A percentile compares a stretch with the other conserved stretches of the same genome.
Evolutionary conservation across 2,329 filamentous ascomycete species (phyloP).

Genomic region (Fusarium beomiforme): DNA sequence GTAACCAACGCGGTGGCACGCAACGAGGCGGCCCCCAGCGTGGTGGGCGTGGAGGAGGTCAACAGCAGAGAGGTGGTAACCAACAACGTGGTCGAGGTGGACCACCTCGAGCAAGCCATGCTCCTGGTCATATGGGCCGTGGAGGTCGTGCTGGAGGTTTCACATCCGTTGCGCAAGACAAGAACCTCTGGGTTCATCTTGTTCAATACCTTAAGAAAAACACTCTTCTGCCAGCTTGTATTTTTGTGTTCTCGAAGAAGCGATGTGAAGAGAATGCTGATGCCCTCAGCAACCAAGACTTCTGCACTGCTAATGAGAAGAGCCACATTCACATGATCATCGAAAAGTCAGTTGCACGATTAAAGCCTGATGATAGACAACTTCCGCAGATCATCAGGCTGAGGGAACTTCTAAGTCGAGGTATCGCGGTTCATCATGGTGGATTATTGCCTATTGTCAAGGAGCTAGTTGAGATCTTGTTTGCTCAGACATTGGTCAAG

Average conservation of each 20-base stretch:
- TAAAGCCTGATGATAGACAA: slow-evolving; percentile 88
- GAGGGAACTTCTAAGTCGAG: slow-evolving; percentile 84
- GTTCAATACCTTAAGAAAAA: slow-evolving; percentile 91
- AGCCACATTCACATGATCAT: slow-evolving; percentile 98
- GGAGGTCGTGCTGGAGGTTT: slow-evolving; percentile 86
- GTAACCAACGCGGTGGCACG: slow-evolving; percentile 46
- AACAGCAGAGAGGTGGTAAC: slow-evolving; percentile 56
- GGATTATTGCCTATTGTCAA: slow-evolving; percentile 96
- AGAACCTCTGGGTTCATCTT: slow-evolving; percentile 95
- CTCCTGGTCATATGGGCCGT: slow-evolving; percentile 87
- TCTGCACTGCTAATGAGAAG: slow-evolving; percentile 92
- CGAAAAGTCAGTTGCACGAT: slow-evolving; percentile 89
- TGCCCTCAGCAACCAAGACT: slow-evolving; percentile 93
- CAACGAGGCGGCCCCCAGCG: slow-evolving; percentile 55
- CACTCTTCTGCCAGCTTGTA: slow-evolving; percentile 88
- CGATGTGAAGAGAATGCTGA: slow-evolving; percentile 97
- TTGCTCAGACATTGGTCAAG: slow-evolving; percentile 94
- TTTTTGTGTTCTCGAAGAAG: slow-evolving; percentile 99
- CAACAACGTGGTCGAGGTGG: slow-evolving; percentile 63
- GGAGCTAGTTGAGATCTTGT: slow-evolving; percentile 95
- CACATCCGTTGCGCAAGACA: slow-evolving; percentile 91
- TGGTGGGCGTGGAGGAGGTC: slow-evolving; percentile 61
- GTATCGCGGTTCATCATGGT: slow-evolving; percentile 96
- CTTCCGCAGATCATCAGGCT: slow-evolving; percentile 93
- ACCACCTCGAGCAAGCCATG: slow-evolving; percentile 67